Conservation (phyloP, 1,139 yeast species). For the Suhomyces coccinellae region DNA sequence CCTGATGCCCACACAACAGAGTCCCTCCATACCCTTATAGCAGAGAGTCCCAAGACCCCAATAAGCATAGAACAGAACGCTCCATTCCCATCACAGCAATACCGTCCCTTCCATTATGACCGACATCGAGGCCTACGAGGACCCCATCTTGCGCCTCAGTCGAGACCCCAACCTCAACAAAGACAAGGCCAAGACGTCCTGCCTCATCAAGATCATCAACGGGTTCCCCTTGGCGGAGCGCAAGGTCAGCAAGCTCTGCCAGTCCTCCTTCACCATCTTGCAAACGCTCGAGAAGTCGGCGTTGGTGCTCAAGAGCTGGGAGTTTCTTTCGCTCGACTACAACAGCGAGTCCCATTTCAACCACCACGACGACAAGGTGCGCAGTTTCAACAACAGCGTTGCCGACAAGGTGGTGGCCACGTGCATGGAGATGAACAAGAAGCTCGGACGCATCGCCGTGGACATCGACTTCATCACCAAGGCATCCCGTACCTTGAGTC, state of each 20-base stretch:
- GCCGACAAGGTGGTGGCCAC: slow-evolving; percentile 51
- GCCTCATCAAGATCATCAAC: slow-evolving; percentile 43
- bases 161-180: slow-evolving; percentile 52
- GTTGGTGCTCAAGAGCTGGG: slow-evolving; percentile 53
- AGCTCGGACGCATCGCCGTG: slow-evolving; percentile 40
- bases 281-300: slow-evolving; percentile 53
- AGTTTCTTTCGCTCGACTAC: slow-evolving; percentile 54
- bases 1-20: not conserved
- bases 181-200: slow-evolving; percentile 43
- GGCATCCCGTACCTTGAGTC: slow-evolving; percentile 41
- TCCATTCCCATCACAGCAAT: not conserved
- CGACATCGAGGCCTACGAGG: slow-evolving; percentile 32
- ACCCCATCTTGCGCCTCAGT: slow-evolving; percentile 49
- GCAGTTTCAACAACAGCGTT: slow-evolving; percentile 46
- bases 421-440: slow-evolving; percentile 48
- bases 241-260: slow-evolving; percentile 52
- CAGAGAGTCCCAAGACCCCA: too few species aligned
- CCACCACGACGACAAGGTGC: slow-evolving; percentile 31
- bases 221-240: slow-evolving; percentile 46
- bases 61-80: too few species aligned
- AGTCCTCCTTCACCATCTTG: slow-evolving; percentile 46
- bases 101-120: not conserved
- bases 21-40: not conserved
- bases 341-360: slow-evolving; percentile 45
- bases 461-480: slow-evolving; percentile 51